Conservation (phyloP, 2,329 filamentous ascomycete genomes). For the Hymenoscyphus infarciens region DNA sequence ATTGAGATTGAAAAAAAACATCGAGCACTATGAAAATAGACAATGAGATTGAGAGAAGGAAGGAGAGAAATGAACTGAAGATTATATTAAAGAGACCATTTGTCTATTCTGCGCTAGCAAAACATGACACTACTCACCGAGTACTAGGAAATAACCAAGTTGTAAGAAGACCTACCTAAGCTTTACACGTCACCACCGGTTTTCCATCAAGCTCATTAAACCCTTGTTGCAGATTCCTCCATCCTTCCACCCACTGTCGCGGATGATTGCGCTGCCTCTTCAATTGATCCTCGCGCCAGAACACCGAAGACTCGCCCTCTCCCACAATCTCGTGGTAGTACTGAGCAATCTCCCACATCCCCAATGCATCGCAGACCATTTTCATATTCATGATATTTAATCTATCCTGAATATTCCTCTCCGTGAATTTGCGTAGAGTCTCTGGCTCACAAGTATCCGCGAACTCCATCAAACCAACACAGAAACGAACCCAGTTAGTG, state of each 20-base stretch:
- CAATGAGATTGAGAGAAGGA: no score
- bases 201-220: background rate
- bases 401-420: background rate
- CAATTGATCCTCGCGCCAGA: background rate
- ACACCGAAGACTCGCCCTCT: background rate
- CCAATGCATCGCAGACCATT: background rate
- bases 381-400: conserved; percentile 2
- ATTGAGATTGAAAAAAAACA: no score
- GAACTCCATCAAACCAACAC: conserved; percentile 10
- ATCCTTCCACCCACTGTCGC: background rate
- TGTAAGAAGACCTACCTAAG: background rate
- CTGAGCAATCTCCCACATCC: background rate
- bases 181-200: background rate
- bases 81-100: no score
- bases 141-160: background rate
- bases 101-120: no score
- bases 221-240: background rate
- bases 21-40: no score
- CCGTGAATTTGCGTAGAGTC: background rate
- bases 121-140: background rate
- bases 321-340: conserved; percentile 1
- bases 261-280: background rate
- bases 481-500: conserved; percentile 15
- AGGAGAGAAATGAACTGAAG: no score
- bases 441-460: background rate